Evolutionary conservation across 768 basidiomycete genomes (phyloP), one percentile per base, ranked within the genome.

Genomic region (Boletus pseudopeckii): DNA sequence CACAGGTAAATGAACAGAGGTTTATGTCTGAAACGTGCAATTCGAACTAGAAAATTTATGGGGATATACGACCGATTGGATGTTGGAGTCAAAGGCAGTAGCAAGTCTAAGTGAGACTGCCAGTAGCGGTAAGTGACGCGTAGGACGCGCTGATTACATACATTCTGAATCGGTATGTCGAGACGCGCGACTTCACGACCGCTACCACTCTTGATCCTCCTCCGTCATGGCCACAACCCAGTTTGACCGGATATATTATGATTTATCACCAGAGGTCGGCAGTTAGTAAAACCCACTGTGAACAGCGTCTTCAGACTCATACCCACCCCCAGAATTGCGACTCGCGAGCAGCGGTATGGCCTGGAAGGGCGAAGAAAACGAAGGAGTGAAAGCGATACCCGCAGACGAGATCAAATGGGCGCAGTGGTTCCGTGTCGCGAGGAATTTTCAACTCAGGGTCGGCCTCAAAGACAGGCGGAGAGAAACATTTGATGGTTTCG

Each of bases 401-500:
- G 78, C 82, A 3, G 72, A 70, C 24, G 87, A 92, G 62, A 88
- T 97, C 59, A 93, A 91, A 71, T 92, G 88, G 85, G 85, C 82
- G 0, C 88, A 90, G 60, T 96, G 93, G 93, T 75, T 92, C 26
- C 85, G 93, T 44, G 95, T 97, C 30, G 97, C 93, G 39, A 82
- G 97, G 34, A 84, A 86, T 56, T 98, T 91, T 64, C 95, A 97
- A 72, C 83, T 99, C 20, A 80, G 91, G 44, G 74, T 98, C 33
- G 90, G 86, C 7, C 72, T 94, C 66, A 85, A 88, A 65, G 84
- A 92, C 70, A 79, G 86, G 66, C 78, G 80, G 43, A 79, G 83
- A 62, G 87, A 91, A 60, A 86, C 79, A n/a, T 98, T 98, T 63
- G 97, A 98, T 56, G 95, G 95, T 10, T 98, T 99, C 73, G 72